These are phyloP conservation scores for Thalia dealbata DNA, from an alignment of 176 grass and related monocot species.

Conservation along the genomic window DNA sequence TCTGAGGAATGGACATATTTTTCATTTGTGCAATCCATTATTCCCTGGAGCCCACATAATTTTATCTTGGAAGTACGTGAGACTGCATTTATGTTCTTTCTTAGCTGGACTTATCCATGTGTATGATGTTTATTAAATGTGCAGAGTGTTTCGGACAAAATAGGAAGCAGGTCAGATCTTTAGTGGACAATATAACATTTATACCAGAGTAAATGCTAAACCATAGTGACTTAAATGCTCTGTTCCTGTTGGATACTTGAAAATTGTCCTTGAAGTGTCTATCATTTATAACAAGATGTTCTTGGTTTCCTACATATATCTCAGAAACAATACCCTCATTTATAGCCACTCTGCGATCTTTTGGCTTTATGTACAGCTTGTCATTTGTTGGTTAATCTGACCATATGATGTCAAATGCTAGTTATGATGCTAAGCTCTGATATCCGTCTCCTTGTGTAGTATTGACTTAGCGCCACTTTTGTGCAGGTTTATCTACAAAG, in stretches of 20 bases:
- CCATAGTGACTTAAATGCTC: not conserved
- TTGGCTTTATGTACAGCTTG: too few species aligned
- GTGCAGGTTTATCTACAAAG: too few species aligned
- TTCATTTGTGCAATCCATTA: not conserved
- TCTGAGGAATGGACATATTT: not conserved
- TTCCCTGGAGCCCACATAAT: not conserved
- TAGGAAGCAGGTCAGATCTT: not conserved
- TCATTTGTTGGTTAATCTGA: too few species aligned
- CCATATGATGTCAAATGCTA: too few species aligned
- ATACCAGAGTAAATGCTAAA: not conserved
- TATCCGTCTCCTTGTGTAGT: too few species aligned
- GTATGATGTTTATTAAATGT: not conserved
- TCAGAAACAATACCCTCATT: too few species aligned
- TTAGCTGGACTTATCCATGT: not conserved
- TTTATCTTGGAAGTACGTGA: not conserved
- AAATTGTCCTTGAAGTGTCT: not conserved
- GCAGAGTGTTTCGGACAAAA: not conserved
- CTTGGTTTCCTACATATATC: too few species aligned
- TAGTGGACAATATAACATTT: not conserved
- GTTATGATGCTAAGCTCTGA: too few species aligned
- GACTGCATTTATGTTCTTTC: not conserved
- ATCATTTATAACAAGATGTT: not conserved
- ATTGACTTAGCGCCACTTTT: too few species aligned
- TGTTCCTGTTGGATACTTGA: not conserved
- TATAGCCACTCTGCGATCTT: too few species aligned